Evolutionary conservation across 768 basidiomycete genomes (phyloP), one percentile per base, ranked within the genome.

Genomic region (Podaxis sp.): DNA sequence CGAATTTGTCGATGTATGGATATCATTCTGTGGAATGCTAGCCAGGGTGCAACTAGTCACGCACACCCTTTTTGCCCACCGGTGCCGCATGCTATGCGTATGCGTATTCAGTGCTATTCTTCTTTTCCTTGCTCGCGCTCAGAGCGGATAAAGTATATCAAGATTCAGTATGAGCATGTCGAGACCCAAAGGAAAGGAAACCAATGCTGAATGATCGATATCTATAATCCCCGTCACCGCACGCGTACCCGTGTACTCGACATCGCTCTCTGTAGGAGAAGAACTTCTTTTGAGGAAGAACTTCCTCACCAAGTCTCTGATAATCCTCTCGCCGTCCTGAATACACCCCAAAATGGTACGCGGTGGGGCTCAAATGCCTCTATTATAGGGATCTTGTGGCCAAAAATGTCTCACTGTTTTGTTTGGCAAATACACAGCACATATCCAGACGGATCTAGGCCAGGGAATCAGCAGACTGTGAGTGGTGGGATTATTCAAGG

Each of bases 271-370:
- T 1, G 10, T 22, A 22, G 36, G 46, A 55, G 41, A 44, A 46
- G 52, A 46, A 33, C 26, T 48, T 52, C 38, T 28, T 44, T 53
- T 53, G 59, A 51, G 38, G 50, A 53, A 52, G 59, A 52, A 52
- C 37, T 52, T 60, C 59, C 59, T 60, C 59, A 60, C 59, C 59
- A 24, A 40, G 24, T 8, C 38, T 41, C 13, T 22, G 13, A 40
- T 12, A 8, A 20, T 12, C 10, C 30, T 30, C 12, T 33, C 4
- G 33, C 4, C 20, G 57, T 22, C 57, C 44, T 40, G 20, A 30
- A 30, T 17, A 12, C 30, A 11, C 15, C 57, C 26, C 17, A 52
- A 53, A 26, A 37, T 37, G n/a, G 50, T 20, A 52, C 5, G n/a
- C 8, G 6, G n/a, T 22, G 2, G 10, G 28, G 1, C 28, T 28